Conservation (phyloP, 306 rosid genomes). For the Lablab purpureus region DNA sequence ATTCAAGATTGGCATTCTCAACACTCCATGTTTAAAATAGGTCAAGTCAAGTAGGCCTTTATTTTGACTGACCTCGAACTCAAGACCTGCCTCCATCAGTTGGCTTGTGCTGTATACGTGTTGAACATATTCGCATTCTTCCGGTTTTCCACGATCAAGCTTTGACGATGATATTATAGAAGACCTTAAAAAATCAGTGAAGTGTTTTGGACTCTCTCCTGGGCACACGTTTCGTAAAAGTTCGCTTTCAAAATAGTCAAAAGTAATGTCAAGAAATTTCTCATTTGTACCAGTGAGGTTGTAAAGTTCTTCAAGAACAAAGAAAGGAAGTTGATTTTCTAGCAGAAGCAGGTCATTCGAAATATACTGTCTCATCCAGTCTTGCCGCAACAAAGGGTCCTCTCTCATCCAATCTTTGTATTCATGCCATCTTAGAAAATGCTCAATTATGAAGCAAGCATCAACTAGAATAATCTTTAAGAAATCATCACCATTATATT, state of each 20-base stretch:
- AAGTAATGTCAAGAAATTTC: background rate
- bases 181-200: constrained; percentile 32
- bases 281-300: background rate
- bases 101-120: constrained; percentile 11
- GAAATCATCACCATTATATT: background rate
- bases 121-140: background rate
- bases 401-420: accelerated
- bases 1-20: constrained; percentile 43
- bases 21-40: background rate
- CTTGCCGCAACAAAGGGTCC: background rate
- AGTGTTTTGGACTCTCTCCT: background rate
- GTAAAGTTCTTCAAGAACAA: background rate
- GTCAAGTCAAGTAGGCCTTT: constrained; percentile 34
- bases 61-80: background rate
- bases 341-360: background rate
- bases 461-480: constrained; percentile 31
- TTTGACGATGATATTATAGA: background rate
- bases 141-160: background rate
- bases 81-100: constrained; percentile 49
- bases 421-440: background rate
- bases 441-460: constrained; percentile 41
- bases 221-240: accelerated
- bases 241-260: accelerated
- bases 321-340: constrained; percentile 2
- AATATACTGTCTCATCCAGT: background rate